phyloP scores from a whole-genome alignment of 2,329 filamentous ascomycete genomes.

The Fonsecaea monophora region DNA sequence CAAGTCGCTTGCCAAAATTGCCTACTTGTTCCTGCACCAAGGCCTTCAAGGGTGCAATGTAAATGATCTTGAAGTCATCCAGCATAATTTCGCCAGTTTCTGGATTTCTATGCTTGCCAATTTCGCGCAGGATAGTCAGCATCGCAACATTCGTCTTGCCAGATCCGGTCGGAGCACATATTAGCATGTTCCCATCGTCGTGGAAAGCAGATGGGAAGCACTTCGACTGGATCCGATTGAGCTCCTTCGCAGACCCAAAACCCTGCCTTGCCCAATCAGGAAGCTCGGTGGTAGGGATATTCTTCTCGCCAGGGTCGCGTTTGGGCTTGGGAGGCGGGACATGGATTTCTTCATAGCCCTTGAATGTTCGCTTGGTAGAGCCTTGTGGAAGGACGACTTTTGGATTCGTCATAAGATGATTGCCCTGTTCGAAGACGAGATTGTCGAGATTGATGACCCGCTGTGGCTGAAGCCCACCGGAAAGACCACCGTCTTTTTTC shows the following conservation, averaged over 20 bases:
- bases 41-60: slow-evolving; percentile 94
- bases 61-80: slow-evolving; percentile 97
- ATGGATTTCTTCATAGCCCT: slow-evolving; percentile 98
- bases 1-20: slow-evolving; percentile 90
- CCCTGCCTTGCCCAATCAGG: slow-evolving; percentile 90
- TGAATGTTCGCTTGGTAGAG: slow-evolving; percentile 93
- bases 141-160: slow-evolving; percentile 99
- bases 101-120: slow-evolving; percentile 90
- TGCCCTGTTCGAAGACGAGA: slow-evolving; percentile 94
- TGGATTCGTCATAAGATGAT: slow-evolving; percentile 99
- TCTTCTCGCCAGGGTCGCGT: slow-evolving; percentile 76
- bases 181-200: slow-evolving; percentile 95
- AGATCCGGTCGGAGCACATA: slow-evolving; percentile 95
- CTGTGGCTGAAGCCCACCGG: slow-evolving; percentile 84
- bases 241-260: slow-evolving; percentile 82
- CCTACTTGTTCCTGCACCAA: slow-evolving; percentile 97
- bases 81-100: slow-evolving; percentile 92
- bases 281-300: slow-evolving; percentile 84
- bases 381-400: slow-evolving; percentile 93
- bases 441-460: slow-evolving; percentile 94
- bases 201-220: slow-evolving; percentile 91
- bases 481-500: slow-evolving; percentile 68
- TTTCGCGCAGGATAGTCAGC: slow-evolving; percentile 93
- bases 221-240: slow-evolving; percentile 95
- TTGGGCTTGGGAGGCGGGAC: slow-evolving; percentile 91